Conservation (phyloP, 1,284 basidiomycete species). For the Ceratobasidium sp. region DNA sequence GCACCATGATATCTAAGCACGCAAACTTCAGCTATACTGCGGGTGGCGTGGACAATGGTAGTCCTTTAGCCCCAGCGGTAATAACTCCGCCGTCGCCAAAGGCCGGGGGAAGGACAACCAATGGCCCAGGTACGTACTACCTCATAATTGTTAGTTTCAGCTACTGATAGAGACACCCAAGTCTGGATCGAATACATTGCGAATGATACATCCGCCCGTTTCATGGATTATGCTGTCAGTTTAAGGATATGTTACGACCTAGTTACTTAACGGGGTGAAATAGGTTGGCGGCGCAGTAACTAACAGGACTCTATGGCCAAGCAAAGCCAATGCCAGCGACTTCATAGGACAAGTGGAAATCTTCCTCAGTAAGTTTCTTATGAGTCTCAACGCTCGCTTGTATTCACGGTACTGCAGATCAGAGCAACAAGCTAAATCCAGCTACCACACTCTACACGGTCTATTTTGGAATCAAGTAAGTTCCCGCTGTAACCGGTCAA, state of each 20-base stretch:
- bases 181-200: constrained; percentile 61
- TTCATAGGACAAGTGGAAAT: constrained; percentile 57
- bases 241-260: neutral
- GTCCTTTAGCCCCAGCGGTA: constrained; percentile 56
- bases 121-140: constrained; percentile 53
- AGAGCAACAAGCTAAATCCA: constrained; percentile 56
- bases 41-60: constrained; percentile 55
- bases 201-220: constrained; percentile 55
- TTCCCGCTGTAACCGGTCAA: neutral
- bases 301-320: constrained; percentile 58
- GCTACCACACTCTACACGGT: constrained; percentile 59
- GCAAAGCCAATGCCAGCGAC: constrained; percentile 54
- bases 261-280: constrained; percentile 23
- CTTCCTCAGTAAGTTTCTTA: neutral
- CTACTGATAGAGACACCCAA: neutral
- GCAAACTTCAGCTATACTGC: constrained; percentile 57
- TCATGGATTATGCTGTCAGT: constrained; percentile 64
- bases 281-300: constrained; percentile 59
- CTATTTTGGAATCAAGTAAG: constrained; percentile 61
- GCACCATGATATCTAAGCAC: constrained; percentile 50
- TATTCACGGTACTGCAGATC: constrained; percentile 56
- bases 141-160: neutral
- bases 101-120: constrained; percentile 58
- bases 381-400: neutral
- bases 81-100: constrained; percentile 55